Percentiles rank a stretch among this genome's conserved stretches.
Conservation (phyloP, 1,139 yeast genomes). For the Pichia sp. region DNA sequence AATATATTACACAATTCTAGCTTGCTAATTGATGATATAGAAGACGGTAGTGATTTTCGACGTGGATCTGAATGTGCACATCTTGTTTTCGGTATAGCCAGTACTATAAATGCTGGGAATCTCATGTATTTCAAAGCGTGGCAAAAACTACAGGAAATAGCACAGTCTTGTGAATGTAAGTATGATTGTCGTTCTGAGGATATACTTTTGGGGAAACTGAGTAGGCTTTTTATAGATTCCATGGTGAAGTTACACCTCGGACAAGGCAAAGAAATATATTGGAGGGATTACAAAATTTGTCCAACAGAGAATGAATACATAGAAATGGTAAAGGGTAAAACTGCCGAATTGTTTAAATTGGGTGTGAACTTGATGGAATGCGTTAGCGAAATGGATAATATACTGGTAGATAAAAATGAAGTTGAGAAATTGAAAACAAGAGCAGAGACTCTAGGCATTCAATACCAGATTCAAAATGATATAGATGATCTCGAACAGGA, state of each 20-base stretch:
- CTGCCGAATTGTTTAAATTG: conserved; percentile 80
- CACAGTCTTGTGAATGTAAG: background rate
- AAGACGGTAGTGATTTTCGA: conserved; percentile 62
- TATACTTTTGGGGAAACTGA: conserved; percentile 7
- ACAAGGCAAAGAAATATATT: conserved; percentile 79
- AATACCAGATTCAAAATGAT: conserved; percentile 82
- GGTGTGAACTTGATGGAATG: conserved; percentile 50
- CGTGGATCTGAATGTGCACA: conserved; percentile 80
- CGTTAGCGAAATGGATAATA: no score
- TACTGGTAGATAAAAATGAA: no score
- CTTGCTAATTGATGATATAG: conserved; percentile 75
- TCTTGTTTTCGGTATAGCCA: conserved; percentile 62
- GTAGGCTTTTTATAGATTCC: conserved; percentile 51
- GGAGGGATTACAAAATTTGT: conserved; percentile 64
- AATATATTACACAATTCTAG: conserved; percentile 60
- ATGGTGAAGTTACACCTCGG: conserved; percentile 77
- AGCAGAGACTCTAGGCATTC: conserved; percentile 71
- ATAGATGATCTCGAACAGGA: conserved; percentile 29
- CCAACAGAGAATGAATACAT: conserved; percentile 67
- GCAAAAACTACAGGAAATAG: conserved; percentile 30
- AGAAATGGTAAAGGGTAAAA: conserved; percentile 78
- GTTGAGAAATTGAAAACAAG: no score
- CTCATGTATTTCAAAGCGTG: conserved; percentile 73
- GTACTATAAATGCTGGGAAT: conserved; percentile 76
- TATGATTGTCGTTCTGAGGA: conserved; percentile 10